Evolutionary conservation across 352 stramenopile genomes (phyloP).

Genomic region (Globisporangium emineosum): DNA sequence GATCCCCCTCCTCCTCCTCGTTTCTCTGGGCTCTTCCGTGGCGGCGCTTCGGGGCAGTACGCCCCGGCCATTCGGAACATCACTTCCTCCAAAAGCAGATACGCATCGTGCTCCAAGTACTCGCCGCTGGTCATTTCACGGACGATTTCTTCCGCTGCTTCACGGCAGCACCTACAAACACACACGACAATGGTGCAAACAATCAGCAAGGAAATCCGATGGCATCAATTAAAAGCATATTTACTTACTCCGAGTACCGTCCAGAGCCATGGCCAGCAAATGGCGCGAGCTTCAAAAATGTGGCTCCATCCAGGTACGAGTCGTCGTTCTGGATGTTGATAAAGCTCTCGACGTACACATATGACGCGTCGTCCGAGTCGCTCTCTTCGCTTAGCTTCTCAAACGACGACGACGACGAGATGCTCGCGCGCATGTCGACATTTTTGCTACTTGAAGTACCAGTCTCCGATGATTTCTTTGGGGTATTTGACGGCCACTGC

Average conservation of each 20-base stretch:
- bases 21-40: slow-evolving; percentile 9
- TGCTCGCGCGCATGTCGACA: slow-evolving; percentile 4
- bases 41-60: slow-evolving; percentile 46
- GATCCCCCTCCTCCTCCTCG: not conserved
- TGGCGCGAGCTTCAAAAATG: slow-evolving; percentile 39
- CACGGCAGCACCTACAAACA: slow-evolving; percentile 44
- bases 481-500: slow-evolving; percentile 35
- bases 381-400: slow-evolving; percentile 25
- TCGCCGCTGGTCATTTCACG: slow-evolving; percentile 37
- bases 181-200: not conserved
- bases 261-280: slow-evolving; percentile 36
- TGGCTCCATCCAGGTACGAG: slow-evolving; percentile 26
- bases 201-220: not conserved
- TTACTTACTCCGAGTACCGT: slow-evolving; percentile 53
- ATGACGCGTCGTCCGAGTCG: slow-evolving; percentile 57
- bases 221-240: not conserved
- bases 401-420: slow-evolving; percentile 15
- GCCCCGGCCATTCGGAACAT: slow-evolving; percentile 76
- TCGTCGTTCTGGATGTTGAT: slow-evolving; percentile 44
- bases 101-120: slow-evolving; percentile 70
- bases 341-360: slow-evolving; percentile 73
- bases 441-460: not conserved
- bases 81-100: slow-evolving; percentile 57
- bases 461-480: not conserved
- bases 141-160: slow-evolving; percentile 52